Evolutionary conservation across 352 stramenopile species (phyloP), one percentile per base, ranked within the genome.

Genomic region (Phytopythium ostracodes): DNA sequence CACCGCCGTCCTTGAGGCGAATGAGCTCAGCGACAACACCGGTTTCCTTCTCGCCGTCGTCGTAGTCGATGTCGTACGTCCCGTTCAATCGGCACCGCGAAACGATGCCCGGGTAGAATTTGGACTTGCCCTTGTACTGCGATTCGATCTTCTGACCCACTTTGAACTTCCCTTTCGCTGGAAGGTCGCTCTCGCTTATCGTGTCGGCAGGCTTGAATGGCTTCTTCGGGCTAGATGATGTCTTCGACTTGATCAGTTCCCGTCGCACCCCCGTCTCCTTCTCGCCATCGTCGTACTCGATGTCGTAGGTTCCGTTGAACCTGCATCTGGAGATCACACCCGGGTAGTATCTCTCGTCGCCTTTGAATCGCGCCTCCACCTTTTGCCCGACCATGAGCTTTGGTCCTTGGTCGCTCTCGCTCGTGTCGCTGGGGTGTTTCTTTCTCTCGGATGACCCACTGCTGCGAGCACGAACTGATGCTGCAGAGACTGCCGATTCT

Each of bases 31-130:
- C 40, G 20, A 52, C 56, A 7, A 82, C 65, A 38, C 66, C 63
- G 2, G 33, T 71, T 53, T 92, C 84, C 55, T 89, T 84, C 46
- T 91, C 84, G 2, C 84, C 83, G 44, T 92, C 83, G 33, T 94
- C 82, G 38, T 91, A 92, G 40, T 84, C 64, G 35, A 92, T 76
- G 52, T 91, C 77, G 43, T 85, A 90, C 18, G 76, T 89, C 17
- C 84, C 81, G 46, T 90, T 71, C 0, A 57, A 24, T 9, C 60
- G 64, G 62, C 63, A 73, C 1, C 68, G 66, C 11, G 67, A 63
- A 12, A 92, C 85, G 5, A 68, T 70, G 1, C 79, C 78, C 18
- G 70, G 47, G 33, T 85, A 87, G 50, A 71, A 89, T 40, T 85
- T 89, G 27, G 63, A 56, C 29, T 77, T 81, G 7, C 77, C 75